Evolutionary conservation across 1,284 basidiomycete species (phyloP), one percentile per base, ranked within the genome.

Genomic region (Pulveroboletus sp.): DNA sequence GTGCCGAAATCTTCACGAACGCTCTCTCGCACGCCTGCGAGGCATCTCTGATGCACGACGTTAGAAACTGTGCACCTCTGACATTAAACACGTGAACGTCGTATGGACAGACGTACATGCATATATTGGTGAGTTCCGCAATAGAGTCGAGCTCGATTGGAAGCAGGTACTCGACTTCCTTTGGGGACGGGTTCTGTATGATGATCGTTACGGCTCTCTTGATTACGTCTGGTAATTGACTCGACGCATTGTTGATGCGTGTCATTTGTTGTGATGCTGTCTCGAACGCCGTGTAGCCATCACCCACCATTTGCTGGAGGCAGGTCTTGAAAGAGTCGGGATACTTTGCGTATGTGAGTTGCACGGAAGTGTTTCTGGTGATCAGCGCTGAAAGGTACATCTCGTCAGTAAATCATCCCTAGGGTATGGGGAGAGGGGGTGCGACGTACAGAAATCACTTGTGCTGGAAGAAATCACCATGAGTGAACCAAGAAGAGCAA

Each of bases 381-480:
- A 62, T n/a, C 39, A 63, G 62, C 1, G 63, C 60, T 63, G 35
- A 4, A 28, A n/a, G n/a, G n/a, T n/a, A n/a, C n/a, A n/a, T n/a
- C n/a, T n/a, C n/a, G n/a, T n/a, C n/a, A n/a, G n/a, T n/a, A n/a
- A n/a, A n/a, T n/a, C n/a, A n/a, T n/a, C n/a, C n/a, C n/a, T n/a
- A n/a, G n/a, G n/a, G n/a, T n/a, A n/a, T n/a, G n/a, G n/a, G n/a
- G n/a, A n/a, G n/a, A n/a, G n/a, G n/a, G n/a, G n/a, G n/a, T n/a
- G 15, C n/a, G 4, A 47, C 60, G 12, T 6, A 64, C 63, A 64
- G 24, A 64, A 66, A 40, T 64, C 63, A 5, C 38, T 55, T 22
- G 59, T 62, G 20, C 62, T 64, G 18, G 64, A 66, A 17, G 62
- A 50, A 39, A 64, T 62, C n/a, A 66, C 50, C 64, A 65, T 64